These are phyloP conservation scores for Fusarium pseudoanthophilum DNA, from an alignment of 2,329 filamentous ascomycete genomes.

Conservation along the genomic window DNA sequence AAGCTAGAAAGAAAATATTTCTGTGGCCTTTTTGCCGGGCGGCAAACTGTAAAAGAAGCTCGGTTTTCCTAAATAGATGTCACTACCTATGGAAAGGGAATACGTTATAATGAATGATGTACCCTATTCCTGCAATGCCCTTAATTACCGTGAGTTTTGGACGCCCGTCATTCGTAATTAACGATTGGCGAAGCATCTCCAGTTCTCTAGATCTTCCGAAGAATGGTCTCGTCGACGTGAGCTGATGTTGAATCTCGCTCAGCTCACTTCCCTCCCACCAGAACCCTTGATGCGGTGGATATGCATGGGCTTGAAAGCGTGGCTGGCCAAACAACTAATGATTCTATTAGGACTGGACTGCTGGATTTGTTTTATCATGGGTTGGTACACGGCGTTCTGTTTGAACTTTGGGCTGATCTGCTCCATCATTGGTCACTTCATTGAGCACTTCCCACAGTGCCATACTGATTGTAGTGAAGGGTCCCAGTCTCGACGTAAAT, in stretches of 20 bases:
- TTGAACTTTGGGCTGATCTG: fast-evolving
- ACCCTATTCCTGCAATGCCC: background rate
- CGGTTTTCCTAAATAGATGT: background rate
- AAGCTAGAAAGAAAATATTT: background rate
- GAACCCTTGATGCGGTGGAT: background rate
- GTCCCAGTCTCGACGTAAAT: fast-evolving
- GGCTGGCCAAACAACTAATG: background rate
- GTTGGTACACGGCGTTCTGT: background rate
- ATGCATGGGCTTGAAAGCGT: background rate
- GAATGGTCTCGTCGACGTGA: fast-evolving
- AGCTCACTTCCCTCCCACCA: background rate
- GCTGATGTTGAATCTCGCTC: fast-evolving
- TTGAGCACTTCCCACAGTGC: fast-evolving
- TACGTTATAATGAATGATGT: no score
- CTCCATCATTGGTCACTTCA: fast-evolving
- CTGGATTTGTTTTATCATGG: background rate
- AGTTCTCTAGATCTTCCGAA: background rate
- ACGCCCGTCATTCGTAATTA: no score
- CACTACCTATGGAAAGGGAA: fast-evolving
- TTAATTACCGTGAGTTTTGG: fast-evolving
- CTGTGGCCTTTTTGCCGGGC: fast-evolving
- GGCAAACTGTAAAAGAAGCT: background rate
- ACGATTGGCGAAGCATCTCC: no score
- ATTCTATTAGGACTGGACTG: background rate
- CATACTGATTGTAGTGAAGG: fast-evolving